A percentile compares a stretch with the other conserved stretches of the same genome.
Evolutionary conservation across 1,284 basidiomycete genomes (phyloP).

Genomic region (Fomitopsis palustris): DNA sequence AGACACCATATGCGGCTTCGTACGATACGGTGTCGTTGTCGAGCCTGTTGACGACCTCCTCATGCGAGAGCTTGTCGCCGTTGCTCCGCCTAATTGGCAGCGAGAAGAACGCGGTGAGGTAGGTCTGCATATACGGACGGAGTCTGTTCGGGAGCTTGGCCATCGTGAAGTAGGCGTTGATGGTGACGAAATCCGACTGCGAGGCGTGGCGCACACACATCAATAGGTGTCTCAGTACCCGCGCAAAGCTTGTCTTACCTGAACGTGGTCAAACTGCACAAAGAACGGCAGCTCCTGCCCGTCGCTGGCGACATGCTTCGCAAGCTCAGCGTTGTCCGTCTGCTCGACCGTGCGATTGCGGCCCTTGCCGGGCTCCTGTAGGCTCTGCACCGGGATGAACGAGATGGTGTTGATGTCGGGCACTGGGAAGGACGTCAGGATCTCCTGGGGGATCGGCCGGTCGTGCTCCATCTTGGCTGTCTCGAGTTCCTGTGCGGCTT

Average conservation of each 20-base stretch:
- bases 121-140: slow-evolving; percentile 83
- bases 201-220: not conserved
- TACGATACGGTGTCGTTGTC: slow-evolving; percentile 93
- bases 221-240: not conserved
- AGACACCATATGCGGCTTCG: slow-evolving; percentile 71
- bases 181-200: slow-evolving; percentile 88
- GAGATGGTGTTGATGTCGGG: slow-evolving; percentile 87
- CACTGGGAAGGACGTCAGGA: slow-evolving; percentile 83
- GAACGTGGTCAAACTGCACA: slow-evolving; percentile 87
- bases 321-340: slow-evolving; percentile 37
- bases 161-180: slow-evolving; percentile 80
- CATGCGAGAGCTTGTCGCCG: slow-evolving; percentile 76
- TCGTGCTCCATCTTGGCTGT: slow-evolving; percentile 89
- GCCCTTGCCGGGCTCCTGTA: slow-evolving; percentile 57
- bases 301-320: slow-evolving; percentile 71
- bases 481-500: slow-evolving; percentile 69
- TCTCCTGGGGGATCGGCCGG: slow-evolving; percentile 73
- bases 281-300: slow-evolving; percentile 78
- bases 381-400: slow-evolving; percentile 92
- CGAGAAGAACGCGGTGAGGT: slow-evolving; percentile 86
- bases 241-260: slow-evolving; percentile 41
- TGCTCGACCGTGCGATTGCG: slow-evolving; percentile 23
- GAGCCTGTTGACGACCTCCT: slow-evolving; percentile 88
- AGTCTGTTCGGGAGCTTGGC: slow-evolving; percentile 68
- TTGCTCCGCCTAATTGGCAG: slow-evolving; percentile 74